These are phyloP conservation scores for Termitomyces sp. DNA, from an alignment of 768 basidiomycete genomes.

Conservation along the genomic window DNA sequence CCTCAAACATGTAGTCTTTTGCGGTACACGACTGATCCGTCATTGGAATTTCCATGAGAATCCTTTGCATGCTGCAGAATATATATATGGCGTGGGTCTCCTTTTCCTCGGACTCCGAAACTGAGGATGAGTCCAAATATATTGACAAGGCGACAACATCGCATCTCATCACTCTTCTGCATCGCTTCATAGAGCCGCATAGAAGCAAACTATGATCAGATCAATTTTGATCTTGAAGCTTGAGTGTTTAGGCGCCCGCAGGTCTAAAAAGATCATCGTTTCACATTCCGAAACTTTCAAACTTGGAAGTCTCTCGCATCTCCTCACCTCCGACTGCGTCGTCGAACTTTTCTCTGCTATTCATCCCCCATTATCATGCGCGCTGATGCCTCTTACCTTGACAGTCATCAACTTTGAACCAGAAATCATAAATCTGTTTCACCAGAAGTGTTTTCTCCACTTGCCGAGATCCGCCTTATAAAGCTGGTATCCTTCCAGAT, in stretches of 20 bases:
- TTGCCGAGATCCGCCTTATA: not conserved
- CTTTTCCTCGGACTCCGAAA: not conserved
- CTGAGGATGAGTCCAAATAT: not conserved
- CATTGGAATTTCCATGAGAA: not conserved
- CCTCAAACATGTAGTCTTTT: no score
- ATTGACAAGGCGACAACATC: not conserved
- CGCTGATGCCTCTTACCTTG: not conserved
- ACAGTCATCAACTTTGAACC: not conserved
- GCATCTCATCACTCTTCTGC: not conserved
- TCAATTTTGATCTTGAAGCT: no score
- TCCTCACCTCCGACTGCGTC: not conserved
- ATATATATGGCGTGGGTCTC: not conserved
- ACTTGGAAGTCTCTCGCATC: no score
- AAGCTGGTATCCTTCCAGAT: not conserved
- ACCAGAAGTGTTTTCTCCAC: not conserved
- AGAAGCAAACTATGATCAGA: no score
- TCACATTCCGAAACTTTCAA: not conserved
- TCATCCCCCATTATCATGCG: not conserved
- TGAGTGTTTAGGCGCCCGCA: no score
- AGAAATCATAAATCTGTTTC: not conserved
- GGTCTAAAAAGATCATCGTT: not conserved
- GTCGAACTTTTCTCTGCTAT: no score
- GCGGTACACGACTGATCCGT: no score
- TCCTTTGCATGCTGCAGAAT: not conserved
- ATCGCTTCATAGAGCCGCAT: no score